These are phyloP conservation scores for Basipetospora chlamydospora DNA, from an alignment of 2,329 filamentous ascomycete species.

Conservation along the genomic window DNA sequence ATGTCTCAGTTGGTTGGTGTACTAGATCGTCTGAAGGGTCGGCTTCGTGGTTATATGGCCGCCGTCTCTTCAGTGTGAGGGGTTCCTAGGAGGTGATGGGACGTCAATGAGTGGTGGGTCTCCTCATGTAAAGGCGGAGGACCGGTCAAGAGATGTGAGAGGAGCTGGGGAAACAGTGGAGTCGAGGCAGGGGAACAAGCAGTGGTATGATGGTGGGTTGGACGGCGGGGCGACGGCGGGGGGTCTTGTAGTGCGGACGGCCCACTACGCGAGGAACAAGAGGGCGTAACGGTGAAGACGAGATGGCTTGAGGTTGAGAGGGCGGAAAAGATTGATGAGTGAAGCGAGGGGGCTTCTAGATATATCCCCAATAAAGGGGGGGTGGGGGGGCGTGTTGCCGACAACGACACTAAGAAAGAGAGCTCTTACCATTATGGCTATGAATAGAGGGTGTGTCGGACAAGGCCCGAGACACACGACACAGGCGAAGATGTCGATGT, in stretches of 20 bases:
- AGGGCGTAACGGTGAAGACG: slow-evolving; percentile 4
- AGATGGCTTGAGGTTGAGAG: too few species aligned
- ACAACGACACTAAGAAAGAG: slow-evolving; percentile 9
- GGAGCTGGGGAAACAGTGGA: background rate
- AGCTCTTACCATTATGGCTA: slow-evolving; percentile 35
- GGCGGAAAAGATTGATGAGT: too few species aligned
- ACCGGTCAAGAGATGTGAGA: background rate
- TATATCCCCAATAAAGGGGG: too few species aligned
- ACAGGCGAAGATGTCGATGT: slow-evolving; percentile 10
- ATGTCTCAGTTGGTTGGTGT: slow-evolving; percentile 15
- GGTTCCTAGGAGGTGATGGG: slow-evolving; percentile 12
- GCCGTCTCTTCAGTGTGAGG: slow-evolving; percentile 27
- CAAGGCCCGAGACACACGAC: slow-evolving; percentile 15
- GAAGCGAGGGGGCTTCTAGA: too few species aligned
- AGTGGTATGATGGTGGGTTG: too few species aligned
- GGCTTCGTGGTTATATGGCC: slow-evolving; percentile 24
- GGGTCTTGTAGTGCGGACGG: too few species aligned
- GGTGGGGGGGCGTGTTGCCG: too few species aligned
- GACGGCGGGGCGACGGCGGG: too few species aligned
- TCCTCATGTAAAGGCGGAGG: too few species aligned
- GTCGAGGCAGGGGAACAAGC: background rate
- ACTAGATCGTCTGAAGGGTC: slow-evolving; percentile 12
- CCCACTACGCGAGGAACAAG: background rate
- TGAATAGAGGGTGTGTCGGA: slow-evolving; percentile 23
- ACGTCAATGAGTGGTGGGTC: background rate